Percentiles rank a stretch among this genome's conserved stretches.
These are phyloP conservation scores for Sporothrix globosa DNA, from an alignment of 2,329 filamentous ascomycete genomes.

Conservation along the genomic window DNA sequence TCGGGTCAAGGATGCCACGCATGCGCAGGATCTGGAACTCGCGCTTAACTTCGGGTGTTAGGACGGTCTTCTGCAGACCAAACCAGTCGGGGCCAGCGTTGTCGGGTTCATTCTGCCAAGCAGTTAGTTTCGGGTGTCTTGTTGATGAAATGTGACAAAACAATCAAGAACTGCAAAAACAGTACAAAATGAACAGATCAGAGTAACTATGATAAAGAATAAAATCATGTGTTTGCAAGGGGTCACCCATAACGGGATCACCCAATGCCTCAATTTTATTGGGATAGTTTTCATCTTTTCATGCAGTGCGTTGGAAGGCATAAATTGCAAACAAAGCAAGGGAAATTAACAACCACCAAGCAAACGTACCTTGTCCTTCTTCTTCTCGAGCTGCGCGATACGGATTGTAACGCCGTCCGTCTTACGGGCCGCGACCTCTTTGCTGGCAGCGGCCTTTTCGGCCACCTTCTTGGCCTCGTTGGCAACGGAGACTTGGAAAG, in stretches of 20 bases:
- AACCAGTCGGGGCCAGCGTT: constrained; percentile 85
- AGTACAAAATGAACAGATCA: constrained; percentile 47
- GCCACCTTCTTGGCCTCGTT: constrained; percentile 33
- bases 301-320: constrained; percentile 43
- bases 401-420: constrained; percentile 41
- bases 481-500: constrained; percentile 25
- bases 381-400: constrained; percentile 39
- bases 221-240: constrained; percentile 63
- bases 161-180: constrained; percentile 36
- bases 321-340: background rate
- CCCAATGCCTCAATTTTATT: constrained; percentile 72
- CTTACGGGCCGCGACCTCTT: constrained; percentile 27
- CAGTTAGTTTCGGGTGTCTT: constrained; percentile 9
- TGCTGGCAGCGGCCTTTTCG: constrained; percentile 30
- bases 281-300: constrained; percentile 74
- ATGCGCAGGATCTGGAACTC: constrained; percentile 89
- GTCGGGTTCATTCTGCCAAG: constrained; percentile 43
- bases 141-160: constrained; percentile 24
- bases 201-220: constrained; percentile 72
- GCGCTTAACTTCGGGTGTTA: constrained; percentile 77
- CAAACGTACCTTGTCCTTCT: constrained; percentile 43
- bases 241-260: constrained; percentile 79
- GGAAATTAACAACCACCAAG: background rate
- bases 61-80: constrained; percentile 78
- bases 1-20: constrained; percentile 84